Evolutionary conservation across 805 yeast genomes (phyloP), one percentile per base, ranked within the genome.

Genomic region (Pichia paraexigua): DNA sequence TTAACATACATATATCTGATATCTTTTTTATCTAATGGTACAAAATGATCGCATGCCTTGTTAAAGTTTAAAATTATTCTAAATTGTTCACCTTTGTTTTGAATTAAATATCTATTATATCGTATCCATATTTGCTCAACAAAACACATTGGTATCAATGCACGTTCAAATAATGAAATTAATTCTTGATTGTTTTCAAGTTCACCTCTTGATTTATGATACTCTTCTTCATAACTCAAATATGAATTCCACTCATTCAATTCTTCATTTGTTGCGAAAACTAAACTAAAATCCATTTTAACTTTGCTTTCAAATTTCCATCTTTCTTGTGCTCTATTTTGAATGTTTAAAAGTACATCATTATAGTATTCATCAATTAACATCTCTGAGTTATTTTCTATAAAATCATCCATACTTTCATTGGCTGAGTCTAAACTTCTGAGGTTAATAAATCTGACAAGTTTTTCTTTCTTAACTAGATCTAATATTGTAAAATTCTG

Each of bases 231-330:
- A 60, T 71, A 78, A 21, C 77, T 74, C 13, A 89, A 63, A 62
- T 91, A 94, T 1, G 67, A 62, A 1, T 70, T 53, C 96, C 97
- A 92, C 41, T 69, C 70, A 1, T 62, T 60, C 2, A 73, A 55
- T 20, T 77, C 80, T 15, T 74, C 75, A 5, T 64, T 60, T 0
- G 75, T 63, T 1, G 82, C 60, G 1, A 74, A 73, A 0, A 63
- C 63, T 11, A 85, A 64, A 42, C 79, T 76, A 62, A 85, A 90
- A 30, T 74, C 77, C 37, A 75, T 76, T n/a, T 74, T 71, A 7
- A 92, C 70, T 24, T 72, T 70, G 13, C 84, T 74, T 67, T 94
- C 99, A 64, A 62, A 87, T 1, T 72, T 71, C 95, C 96, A 88
- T 42, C 84, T 75, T 15, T 69, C 70, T 47, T 74, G 73, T 0